Percentiles rank a stretch among this genome's conserved stretches.
phyloP scores from a whole-genome alignment of 495 filamentous ascomycete species.

The Poronia punctata region DNA sequence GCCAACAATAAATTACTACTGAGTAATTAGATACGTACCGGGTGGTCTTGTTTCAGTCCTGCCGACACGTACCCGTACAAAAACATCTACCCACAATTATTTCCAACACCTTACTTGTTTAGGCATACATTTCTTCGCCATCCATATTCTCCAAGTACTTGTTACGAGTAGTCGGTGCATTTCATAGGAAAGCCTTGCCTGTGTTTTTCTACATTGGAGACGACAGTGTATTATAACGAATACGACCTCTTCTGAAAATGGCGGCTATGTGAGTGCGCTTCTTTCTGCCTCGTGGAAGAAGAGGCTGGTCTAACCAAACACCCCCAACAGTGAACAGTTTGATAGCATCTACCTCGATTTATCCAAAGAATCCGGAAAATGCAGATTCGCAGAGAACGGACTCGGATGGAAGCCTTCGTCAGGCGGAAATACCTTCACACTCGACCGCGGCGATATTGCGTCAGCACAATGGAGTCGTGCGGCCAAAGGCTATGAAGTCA shows the following conservation, averaged over 20 bases:
- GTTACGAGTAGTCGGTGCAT: no score
- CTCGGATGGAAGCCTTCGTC: constrained; percentile 87
- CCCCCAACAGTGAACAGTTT: constrained; percentile 65
- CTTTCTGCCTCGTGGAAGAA: not conserved
- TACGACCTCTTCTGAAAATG: constrained; percentile 7
- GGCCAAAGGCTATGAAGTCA: constrained; percentile 85
- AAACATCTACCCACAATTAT: no score
- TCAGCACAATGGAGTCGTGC: constrained; percentile 94
- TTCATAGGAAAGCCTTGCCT: no score
- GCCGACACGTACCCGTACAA: no score
- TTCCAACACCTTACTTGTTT: no score
- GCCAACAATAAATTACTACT: no score
- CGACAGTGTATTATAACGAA: no score
- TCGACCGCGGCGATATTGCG: constrained; percentile 73
- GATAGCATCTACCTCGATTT: constrained; percentile 94
- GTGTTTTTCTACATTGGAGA: no score
- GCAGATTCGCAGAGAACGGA: constrained; percentile 85
- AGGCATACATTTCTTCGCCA: no score
- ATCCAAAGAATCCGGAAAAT: constrained; percentile 82
- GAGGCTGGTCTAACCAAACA: not conserved
- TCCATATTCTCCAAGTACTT: no score
- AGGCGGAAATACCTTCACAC: constrained; percentile 85
- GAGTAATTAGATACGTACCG: no score
- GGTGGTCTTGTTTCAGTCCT: no score
- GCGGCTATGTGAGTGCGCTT: constrained; percentile 11